A percentile compares a stretch with the other conserved stretches of the same genome.
Conservation (phyloP, 768 basidiomycete genomes). For the Austroboletus festivus region DNA sequence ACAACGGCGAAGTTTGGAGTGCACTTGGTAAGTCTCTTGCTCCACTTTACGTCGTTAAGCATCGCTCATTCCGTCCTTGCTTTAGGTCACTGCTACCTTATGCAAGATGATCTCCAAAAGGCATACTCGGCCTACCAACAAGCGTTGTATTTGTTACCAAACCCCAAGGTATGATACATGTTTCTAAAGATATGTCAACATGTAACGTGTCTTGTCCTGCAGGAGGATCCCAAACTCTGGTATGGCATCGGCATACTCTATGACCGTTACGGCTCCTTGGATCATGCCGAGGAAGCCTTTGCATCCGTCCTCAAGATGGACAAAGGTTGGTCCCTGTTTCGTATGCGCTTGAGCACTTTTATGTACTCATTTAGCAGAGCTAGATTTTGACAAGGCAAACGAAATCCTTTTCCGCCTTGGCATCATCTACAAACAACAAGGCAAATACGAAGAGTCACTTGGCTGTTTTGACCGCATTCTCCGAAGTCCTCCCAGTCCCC, state of each 20-base stretch:
- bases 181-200: neutral
- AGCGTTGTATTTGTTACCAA: constrained; percentile 91
- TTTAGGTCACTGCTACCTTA: constrained; percentile 92
- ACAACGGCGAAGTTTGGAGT: constrained; percentile 99
- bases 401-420: constrained; percentile 97
- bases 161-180: constrained; percentile 72
- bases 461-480: constrained; percentile 96
- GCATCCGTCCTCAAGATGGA: constrained; percentile 96
- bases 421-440: constrained; percentile 99
- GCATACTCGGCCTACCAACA: constrained; percentile 99
- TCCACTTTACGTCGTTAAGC: constrained; percentile 10
- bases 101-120: constrained; percentile 99
- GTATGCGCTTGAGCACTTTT: constrained; percentile 6
- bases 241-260: constrained; percentile 99
- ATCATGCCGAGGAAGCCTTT: constrained; percentile 99
- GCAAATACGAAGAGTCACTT: constrained; percentile 85
- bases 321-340: constrained; percentile 58
- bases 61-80: constrained; percentile 13
- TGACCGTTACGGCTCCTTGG: constrained; percentile 96
- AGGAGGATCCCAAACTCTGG: constrained; percentile 98
- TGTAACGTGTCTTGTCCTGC: constrained; percentile 8
- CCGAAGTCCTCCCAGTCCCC: constrained; percentile 90
- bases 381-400: constrained; percentile 97
- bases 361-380: constrained; percentile 31
- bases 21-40: constrained; percentile 66